Conservation (phyloP, 2,329 filamentous ascomycete genomes). For the Nemania abortiva region DNA sequence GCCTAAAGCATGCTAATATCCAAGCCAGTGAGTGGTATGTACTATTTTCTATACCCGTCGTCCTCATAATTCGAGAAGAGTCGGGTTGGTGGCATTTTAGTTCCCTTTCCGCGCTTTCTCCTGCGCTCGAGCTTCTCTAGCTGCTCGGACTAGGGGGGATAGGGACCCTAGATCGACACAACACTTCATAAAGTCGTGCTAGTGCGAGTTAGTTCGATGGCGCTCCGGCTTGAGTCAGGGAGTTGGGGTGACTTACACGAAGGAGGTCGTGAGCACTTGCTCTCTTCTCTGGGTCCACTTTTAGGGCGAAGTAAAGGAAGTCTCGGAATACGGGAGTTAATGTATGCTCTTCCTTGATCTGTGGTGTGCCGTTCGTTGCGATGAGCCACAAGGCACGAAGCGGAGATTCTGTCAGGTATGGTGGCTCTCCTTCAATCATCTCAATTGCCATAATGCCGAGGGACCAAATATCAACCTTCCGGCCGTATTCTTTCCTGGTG, state of each 20-base stretch:
- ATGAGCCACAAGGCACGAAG: constrained; percentile 94
- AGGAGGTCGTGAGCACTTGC: constrained; percentile 94
- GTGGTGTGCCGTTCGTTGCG: constrained; percentile 93
- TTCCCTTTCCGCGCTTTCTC: constrained; percentile 80
- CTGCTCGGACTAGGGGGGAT: constrained; percentile 87
- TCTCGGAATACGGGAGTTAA: constrained; percentile 86
- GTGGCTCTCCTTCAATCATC: constrained; percentile 99
- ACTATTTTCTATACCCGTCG: constrained; percentile 17
- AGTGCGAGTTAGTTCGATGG: constrained; percentile 42
- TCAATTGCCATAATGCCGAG: constrained; percentile 99
- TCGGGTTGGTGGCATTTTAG: constrained; percentile 42
- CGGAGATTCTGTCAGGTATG: constrained; percentile 95
- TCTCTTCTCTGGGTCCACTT: constrained; percentile 97
- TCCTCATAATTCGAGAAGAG: constrained; percentile 25
- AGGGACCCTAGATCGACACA: constrained; percentile 82
- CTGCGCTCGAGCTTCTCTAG: constrained; percentile 84
- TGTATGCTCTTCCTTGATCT: constrained; percentile 92
- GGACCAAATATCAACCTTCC: constrained; percentile 99
- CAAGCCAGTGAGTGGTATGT: constrained; percentile 32
- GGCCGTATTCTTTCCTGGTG: constrained; percentile 95
- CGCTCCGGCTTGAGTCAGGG: constrained; percentile 24
- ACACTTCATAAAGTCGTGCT: constrained; percentile 85
- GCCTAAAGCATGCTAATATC: constrained; percentile 38
- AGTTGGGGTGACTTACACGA: constrained; percentile 71
- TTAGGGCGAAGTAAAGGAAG: constrained; percentile 91